Percentiles rank a stretch among this genome's conserved stretches.
Conservation (phyloP, 148 eudicot genomes). For the Simmondsia chinensis region DNA sequence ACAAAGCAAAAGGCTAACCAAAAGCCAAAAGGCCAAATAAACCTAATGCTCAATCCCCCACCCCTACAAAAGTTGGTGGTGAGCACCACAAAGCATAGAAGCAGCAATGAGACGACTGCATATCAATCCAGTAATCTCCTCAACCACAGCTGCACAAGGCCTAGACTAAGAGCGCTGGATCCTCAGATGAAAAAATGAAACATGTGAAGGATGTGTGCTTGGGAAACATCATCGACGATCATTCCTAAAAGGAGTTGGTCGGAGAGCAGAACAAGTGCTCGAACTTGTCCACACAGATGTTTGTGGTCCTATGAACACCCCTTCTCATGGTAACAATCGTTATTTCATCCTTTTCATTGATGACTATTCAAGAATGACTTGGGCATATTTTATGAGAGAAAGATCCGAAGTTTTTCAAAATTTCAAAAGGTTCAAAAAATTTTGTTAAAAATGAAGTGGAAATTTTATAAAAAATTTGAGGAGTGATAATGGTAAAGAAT, state of each 20-base stretch:
- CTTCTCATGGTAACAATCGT: background rate
- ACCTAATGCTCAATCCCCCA: too few species aligned
- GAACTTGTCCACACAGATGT: slow-evolving; percentile 4
- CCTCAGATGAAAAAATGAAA: too few species aligned
- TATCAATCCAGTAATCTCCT: too few species aligned
- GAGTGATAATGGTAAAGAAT: background rate
- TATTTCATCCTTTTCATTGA: slow-evolving; percentile 13
- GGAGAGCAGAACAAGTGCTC: slow-evolving; percentile 3
- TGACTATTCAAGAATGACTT: slow-evolving; percentile 3
- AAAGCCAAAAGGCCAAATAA: too few species aligned
- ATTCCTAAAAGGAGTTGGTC: slow-evolving; percentile 1
- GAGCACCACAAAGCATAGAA: too few species aligned
- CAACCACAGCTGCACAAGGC: too few species aligned
- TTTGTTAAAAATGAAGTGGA: slow-evolving; percentile 12
- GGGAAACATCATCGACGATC: slow-evolving; percentile 1
- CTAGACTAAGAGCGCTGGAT: too few species aligned
- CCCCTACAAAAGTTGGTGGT: too few species aligned
- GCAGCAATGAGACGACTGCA: too few species aligned
- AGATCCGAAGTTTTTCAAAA: background rate
- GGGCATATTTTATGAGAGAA: slow-evolving; percentile 10
- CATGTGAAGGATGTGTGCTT: slow-evolving; percentile 3
- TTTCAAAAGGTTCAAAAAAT: slow-evolving; percentile 1
- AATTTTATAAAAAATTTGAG: background rate
- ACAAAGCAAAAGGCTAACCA: too few species aligned
- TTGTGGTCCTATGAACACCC: slow-evolving; percentile 3